Evolutionary conservation across 208 protist genomes (phyloP), one percentile per base, ranked within the genome.

Genomic region (Trypanosomatidae sp.): DNA sequence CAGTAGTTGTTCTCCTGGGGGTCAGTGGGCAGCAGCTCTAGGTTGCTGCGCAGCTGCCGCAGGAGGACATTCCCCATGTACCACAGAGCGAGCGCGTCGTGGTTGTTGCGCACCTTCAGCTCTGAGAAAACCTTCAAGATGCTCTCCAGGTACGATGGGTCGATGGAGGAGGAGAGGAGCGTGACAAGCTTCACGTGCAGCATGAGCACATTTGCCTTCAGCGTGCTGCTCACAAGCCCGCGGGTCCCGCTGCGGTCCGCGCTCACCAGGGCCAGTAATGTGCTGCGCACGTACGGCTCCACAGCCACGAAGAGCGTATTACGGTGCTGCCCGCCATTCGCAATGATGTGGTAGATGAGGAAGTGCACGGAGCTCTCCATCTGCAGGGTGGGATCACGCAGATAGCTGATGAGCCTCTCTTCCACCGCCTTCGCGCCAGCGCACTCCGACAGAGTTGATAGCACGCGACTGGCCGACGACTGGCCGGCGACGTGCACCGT

Each of bases 231-330:
- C 15, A 94, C 82, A 7, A 93, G 79, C 36, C 84, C 84, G 39
- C 78, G 78, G 6, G 71, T 33, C 33, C 80, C 74, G 53, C 75
- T 85, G 66, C 82, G 80, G 76, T 95, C 89, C 4, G 87, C 88
- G 69, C 78, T 91, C 39, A 93, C 74, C 30, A 97, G 69, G 0
- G 92, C 82, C 47, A 91, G 81, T 46, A 97, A 81, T 0, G 93
- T 97, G 73, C 85, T 90, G 66, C 93, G 87, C 73, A 97, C 90
- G 77, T 97, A 95, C 43, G 93, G 93, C 81, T 97, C 90, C 28
- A 97, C 73, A 2, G 80, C 84, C 44, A 88, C 76, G 68, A 95
- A 97, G 56, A 97, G 82, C 55, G 84, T 69, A 71, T 90, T 89
- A 62, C 91, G 87, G 69, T 97, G 91, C 79, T 91, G 89, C 30